phyloP scores from a whole-genome alignment of 2,329 filamentous ascomycete species.

The Fusarium keratoplasticum region DNA sequence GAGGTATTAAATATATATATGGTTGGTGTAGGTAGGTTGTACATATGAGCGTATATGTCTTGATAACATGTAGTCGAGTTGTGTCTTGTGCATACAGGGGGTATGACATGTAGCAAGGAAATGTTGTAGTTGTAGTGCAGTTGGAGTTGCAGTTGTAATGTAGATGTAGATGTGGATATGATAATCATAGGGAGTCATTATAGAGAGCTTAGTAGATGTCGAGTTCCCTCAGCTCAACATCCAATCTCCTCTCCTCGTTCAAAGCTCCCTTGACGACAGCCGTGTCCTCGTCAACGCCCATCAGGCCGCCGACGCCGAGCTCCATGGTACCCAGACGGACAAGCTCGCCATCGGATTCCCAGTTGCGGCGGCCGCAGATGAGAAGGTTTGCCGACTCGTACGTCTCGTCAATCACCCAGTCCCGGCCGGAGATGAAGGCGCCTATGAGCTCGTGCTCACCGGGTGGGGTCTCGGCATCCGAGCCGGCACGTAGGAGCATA shows the following conservation, averaged over 20 bases:
- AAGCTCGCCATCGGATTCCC: constrained; percentile 43
- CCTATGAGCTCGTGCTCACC: constrained; percentile 44
- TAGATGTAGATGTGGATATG: background rate
- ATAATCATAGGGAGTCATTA: background rate
- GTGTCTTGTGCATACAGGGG: background rate
- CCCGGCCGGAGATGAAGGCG: constrained; percentile 47
- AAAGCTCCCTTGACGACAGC: constrained; percentile 45
- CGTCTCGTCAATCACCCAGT: constrained; percentile 45
- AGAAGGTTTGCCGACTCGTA: constrained; percentile 45
- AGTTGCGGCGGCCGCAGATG: constrained; percentile 45
- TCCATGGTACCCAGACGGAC: constrained; percentile 49
- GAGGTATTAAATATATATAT: constrained; percentile 39
- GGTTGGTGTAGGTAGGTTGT: constrained; percentile 16
- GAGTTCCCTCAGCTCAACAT: constrained; percentile 47
- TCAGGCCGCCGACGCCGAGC: constrained; percentile 43
- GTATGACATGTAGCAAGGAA: background rate
- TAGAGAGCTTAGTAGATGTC: constrained; percentile 48
- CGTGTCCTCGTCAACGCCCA: constrained; percentile 38
- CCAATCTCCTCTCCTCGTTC: constrained; percentile 43
- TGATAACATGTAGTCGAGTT: background rate
- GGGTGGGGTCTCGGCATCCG: constrained; percentile 32
- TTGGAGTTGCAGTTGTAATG: background rate
- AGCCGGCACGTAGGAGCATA: constrained; percentile 35
- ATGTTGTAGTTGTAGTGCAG: background rate
- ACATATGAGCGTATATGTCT: constrained; percentile 20